Percentiles rank a stretch among this genome's conserved stretches.
Conservation (phyloP, 345 rosid species). For the Abelmoschus esculentus region DNA sequence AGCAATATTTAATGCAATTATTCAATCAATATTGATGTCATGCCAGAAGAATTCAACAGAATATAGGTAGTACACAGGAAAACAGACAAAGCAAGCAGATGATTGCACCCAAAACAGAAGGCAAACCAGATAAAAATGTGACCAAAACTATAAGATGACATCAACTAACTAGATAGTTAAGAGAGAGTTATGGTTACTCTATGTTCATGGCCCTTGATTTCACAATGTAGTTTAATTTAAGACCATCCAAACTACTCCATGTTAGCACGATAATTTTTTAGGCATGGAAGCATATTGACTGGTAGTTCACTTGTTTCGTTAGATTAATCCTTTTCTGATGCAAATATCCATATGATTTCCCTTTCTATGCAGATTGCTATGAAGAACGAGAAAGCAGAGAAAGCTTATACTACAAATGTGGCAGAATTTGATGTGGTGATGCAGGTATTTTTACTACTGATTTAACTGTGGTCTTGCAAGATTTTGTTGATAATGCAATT, state of each 20-base stretch:
- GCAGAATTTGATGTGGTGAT: slow-evolving; percentile 90
- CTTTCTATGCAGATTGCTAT: slow-evolving; percentile 40
- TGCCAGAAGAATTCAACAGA: not conserved
- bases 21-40: not conserved
- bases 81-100: slow-evolving; percentile 2
- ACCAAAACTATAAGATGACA: not conserved
- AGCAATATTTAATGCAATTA: not conserved
- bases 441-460: slow-evolving; percentile 59
- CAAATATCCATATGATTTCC: not conserved
- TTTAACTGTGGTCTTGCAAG: slow-evolving; percentile 5
- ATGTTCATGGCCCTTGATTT: not conserved
- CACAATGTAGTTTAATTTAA: not conserved
- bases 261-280: not conserved
- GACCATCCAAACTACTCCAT: not conserved
- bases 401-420: slow-evolving; percentile 47
- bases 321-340: not conserved
- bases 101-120: not conserved
- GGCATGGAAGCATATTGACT: not conserved
- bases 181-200: slow-evolving; percentile 1
- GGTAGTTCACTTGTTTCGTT: not conserved
- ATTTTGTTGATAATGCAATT: not conserved
- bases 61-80: not conserved
- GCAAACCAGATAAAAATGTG: not conserved
- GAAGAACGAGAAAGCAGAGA: slow-evolving; percentile 52
- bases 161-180: not conserved